Evolutionary conservation across 2,329 filamentous ascomycete genomes (phyloP).

Genomic region (Xylariaceae sp.): DNA sequence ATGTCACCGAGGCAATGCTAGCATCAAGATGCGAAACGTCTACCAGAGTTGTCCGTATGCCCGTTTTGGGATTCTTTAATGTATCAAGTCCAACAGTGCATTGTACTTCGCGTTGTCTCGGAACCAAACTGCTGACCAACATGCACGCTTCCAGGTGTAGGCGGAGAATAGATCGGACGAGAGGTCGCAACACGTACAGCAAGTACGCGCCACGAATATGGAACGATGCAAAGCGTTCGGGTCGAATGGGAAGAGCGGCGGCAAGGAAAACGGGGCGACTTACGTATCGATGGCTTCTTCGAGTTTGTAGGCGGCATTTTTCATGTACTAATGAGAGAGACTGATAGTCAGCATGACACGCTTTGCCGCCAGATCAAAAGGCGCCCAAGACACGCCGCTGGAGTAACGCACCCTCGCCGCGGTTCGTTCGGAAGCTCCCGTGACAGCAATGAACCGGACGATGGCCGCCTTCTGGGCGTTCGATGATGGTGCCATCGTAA

Average conservation of each 20-base stretch:
- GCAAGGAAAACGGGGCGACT: conserved; percentile 35
- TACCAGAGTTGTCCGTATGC: neutral
- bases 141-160: neutral
- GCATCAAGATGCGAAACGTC: neutral
- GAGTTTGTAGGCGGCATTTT: conserved; percentile 44
- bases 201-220: neutral
- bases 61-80: neutral
- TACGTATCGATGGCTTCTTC: conserved; percentile 53
- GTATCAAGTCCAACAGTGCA: neutral
- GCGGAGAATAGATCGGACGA: neutral
- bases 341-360: neutral
- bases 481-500: conserved; percentile 26
- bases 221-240: neutral
- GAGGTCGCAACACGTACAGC: neutral
- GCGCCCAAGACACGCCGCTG: neutral
- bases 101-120: neutral
- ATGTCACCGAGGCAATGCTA: neutral
- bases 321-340: conserved; percentile 29
- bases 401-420: conserved; percentile 25
- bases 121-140: neutral
- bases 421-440: conserved; percentile 27
- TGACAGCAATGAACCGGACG: conserved; percentile 29
- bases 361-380: neutral
- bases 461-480: conserved; percentile 27
- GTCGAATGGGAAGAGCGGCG: neutral